Evolutionary conservation across 768 basidiomycete species (phyloP).

Genomic region (Amanita subjunquillea): DNA sequence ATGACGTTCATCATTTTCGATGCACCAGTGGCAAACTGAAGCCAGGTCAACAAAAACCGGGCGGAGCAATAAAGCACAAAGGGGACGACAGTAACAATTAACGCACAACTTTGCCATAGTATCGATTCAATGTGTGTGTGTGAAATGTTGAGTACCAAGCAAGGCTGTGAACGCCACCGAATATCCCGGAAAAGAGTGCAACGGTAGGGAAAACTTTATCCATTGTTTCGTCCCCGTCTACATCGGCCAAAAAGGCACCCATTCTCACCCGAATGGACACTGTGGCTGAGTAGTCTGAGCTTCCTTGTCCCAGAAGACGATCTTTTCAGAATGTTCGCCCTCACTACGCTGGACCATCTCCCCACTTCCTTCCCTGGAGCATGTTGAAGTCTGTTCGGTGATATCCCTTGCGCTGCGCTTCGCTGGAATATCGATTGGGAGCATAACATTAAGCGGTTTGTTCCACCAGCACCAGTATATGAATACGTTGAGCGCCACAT

Average conservation of each 20-base stretch:
- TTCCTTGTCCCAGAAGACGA: neutral
- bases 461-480: conserved; percentile 25
- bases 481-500: conserved; percentile 14
- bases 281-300: too few relatives aligned
- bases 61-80: neutral
- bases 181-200: conserved; percentile 5
- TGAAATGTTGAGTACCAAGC: conserved; percentile 20
- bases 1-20: too few relatives aligned
- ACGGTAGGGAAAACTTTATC: too few relatives aligned
- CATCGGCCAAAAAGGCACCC: too few relatives aligned
- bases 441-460: conserved; percentile 20
- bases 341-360: neutral
- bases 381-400: neutral
- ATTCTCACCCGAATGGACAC: too few relatives aligned
- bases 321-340: neutral
- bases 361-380: neutral
- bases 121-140: conserved; percentile 8
- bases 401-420: neutral
- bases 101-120: conserved; percentile 15
- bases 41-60: neutral
- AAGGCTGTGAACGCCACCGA: conserved; percentile 2
- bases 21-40: too few relatives aligned
- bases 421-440: conserved; percentile 6
- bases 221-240: too few relatives aligned
- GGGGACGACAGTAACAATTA: conserved; percentile 11